These are phyloP conservation scores for Butyriboletus appendiculatus DNA, from an alignment of 1,284 basidiomycete genomes.

Conservation along the genomic window DNA sequence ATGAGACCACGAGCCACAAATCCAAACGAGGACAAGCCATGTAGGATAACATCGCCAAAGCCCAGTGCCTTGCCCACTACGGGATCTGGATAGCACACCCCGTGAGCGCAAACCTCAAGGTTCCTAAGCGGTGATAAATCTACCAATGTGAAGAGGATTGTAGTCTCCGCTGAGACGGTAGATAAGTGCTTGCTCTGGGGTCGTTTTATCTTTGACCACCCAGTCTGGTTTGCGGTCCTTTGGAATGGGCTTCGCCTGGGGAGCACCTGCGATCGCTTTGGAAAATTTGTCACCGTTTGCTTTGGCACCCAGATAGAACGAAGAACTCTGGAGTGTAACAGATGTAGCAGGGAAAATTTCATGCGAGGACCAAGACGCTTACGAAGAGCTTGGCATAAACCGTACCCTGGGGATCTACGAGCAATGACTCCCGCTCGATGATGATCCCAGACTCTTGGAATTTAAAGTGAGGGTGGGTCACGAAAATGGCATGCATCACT, in stretches of 20 bases:
- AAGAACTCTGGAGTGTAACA: slow-evolving; percentile 50
- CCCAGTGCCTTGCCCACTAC: slow-evolving; percentile 66
- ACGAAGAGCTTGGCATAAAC: slow-evolving; percentile 76
- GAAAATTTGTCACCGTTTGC: slow-evolving; percentile 67
- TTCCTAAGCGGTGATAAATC: slow-evolving; percentile 10
- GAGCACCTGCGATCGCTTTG: slow-evolving; percentile 67
- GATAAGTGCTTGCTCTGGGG: slow-evolving; percentile 72
- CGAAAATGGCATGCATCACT: not conserved
- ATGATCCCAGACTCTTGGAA: slow-evolving; percentile 73
- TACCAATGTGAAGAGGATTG: slow-evolving; percentile 83
- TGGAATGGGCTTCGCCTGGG: slow-evolving; percentile 66
- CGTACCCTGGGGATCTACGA: slow-evolving; percentile 63
- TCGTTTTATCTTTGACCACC: slow-evolving; percentile 67
- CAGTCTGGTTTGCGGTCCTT: slow-evolving; percentile 69
- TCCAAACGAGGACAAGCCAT: slow-evolving; percentile 79
- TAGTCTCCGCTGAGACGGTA: slow-evolving; percentile 86
- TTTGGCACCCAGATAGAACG: slow-evolving; percentile 77
- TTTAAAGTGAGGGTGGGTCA: not conserved
- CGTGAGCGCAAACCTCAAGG: not conserved
- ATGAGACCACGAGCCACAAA: slow-evolving; percentile 77
- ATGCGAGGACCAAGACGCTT: slow-evolving; percentile 22
- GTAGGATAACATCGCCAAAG: slow-evolving; percentile 81
- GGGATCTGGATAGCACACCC: slow-evolving; percentile 52
- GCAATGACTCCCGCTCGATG: slow-evolving; percentile 59
- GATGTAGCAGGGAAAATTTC: not conserved